Base-by-base conservation (phyloP, 495 filamentous ascomycete genomes). In the Haplographium delicatum region DNA sequence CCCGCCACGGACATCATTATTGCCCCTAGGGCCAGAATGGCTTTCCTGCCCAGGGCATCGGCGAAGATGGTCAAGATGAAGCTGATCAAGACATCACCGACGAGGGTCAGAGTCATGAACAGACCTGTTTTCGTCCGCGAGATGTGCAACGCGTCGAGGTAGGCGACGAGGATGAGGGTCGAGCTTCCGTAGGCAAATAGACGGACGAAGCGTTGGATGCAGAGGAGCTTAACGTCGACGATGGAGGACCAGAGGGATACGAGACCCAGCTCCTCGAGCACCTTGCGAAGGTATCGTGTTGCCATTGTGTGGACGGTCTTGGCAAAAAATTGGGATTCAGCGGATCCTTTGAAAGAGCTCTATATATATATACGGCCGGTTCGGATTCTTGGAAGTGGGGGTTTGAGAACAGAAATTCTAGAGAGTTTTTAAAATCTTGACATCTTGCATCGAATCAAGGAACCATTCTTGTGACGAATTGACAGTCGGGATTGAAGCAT, bases 51-150 rank as follows among this genome's bases (percentile, higher is more conserved):
- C 43, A 90, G 64, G 1, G 72, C 65, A 69, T 94, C 88, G 2
- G 88, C 88, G 48, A 85, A 79, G 2, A 89, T 67, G 0, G 89
- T 89, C 20, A 95, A 72, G 20, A 84, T 58, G 16, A 89, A 81
- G 44, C 86, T 88, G 49, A 94, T 83, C 22, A 82, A 28, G 26
- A 44, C 83, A 69, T 95, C 89, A 23, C 89, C 89, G 15, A 86
- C 67, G 45, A 94, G 67, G 0, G 89, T 95, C 40, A 91, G 66
- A 3, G 86, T 89, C 88, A 95, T 95, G 65, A 95, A 93, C 4
- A 90, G 71, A 13, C 89, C 89, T 35, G 86, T 90, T n/a, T 71
- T 71, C n/a, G 79, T 72, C 57, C 88, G 81, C 0, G 85, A 75
- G 54, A 83, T 78, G 9, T 71, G 72, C 18, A 93, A 66, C 4